These are phyloP conservation scores for Knoxdaviesia capensis DNA, from an alignment of 2,329 filamentous ascomycete species.

Conservation along the genomic window DNA sequence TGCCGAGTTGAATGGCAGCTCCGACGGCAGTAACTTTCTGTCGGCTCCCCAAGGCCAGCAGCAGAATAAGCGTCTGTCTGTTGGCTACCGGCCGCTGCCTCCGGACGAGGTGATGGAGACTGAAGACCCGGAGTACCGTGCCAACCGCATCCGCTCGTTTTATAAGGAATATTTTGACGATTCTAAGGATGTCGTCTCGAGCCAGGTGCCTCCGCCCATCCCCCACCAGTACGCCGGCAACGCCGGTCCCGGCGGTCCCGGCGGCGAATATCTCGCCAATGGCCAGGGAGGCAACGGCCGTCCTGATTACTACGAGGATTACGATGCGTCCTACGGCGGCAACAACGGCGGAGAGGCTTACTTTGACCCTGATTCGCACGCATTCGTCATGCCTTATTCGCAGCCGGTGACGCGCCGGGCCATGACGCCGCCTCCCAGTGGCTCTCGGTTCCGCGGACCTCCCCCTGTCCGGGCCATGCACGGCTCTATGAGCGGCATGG, in stretches of 20 bases:
- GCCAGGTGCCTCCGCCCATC: conserved; percentile 19
- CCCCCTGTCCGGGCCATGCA: conserved; percentile 19
- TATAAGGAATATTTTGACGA: conserved; percentile 99
- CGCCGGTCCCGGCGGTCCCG: conserved; percentile 9
- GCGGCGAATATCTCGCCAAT: conserved; percentile 4
- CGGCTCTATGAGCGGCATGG: conserved; percentile 29
- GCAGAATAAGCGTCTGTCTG: conserved; percentile 33
- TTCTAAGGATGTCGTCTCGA: conserved; percentile 23
- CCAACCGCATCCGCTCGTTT: conserved; percentile 93
- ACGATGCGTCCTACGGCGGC: conserved; percentile 48
- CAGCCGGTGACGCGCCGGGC: conserved; percentile 73
- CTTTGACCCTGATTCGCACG: conserved; percentile 45
- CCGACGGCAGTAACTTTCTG: conserved; percentile 17
- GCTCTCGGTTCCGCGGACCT: conserved; percentile 21
- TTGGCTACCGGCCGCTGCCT: conserved; percentile 67
- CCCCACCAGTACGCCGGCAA: conserved; percentile 9
- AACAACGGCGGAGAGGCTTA: conserved; percentile 53
- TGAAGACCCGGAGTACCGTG: conserved; percentile 83
- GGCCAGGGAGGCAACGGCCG: conserved; percentile 6
- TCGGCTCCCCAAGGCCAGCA: conserved; percentile 32
- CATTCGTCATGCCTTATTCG: conserved; percentile 66
- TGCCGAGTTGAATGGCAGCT: conserved; percentile 5
- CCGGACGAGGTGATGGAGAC: conserved; percentile 59
- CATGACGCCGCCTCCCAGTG: conserved; percentile 77
- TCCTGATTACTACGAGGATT: conserved; percentile 51